These are phyloP conservation scores for Withania somnifera DNA, from an alignment of 305 asterid species.

Conservation along the genomic window DNA sequence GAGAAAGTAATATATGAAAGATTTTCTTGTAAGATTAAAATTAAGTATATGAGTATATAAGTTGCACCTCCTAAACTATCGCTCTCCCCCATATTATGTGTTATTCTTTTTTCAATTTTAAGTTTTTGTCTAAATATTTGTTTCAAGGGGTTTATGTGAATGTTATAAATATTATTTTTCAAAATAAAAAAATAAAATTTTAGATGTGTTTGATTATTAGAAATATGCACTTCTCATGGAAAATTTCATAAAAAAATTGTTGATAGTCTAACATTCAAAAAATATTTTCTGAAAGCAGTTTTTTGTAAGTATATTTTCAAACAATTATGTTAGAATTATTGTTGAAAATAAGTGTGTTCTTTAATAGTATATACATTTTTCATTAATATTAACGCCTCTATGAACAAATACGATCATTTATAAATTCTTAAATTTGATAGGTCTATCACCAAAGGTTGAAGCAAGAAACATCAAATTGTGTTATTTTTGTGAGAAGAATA, in stretches of 20 bases:
- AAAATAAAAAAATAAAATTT: neutral
- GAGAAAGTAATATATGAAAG: neutral
- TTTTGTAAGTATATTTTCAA: neutral
- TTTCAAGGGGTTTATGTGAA: neutral
- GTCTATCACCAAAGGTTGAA: neutral
- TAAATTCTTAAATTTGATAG: neutral
- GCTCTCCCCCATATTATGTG: neutral
- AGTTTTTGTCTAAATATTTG: neutral
- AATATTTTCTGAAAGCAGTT: no score
- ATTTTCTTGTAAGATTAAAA: neutral
- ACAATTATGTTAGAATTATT: neutral
- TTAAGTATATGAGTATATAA: neutral
- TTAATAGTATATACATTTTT: neutral
- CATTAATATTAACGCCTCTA: neutral
- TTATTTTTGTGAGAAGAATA: neutral
- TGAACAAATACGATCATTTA: neutral
- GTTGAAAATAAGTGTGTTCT: neutral
- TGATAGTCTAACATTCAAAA: fast-evolving
- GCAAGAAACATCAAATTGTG: neutral
- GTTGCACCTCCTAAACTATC: neutral
- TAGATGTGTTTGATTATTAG: neutral
- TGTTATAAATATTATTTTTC: neutral
- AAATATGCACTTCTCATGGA: no score
- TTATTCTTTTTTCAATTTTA: neutral
- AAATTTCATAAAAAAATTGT: neutral